Conservation (phyloP, 805 yeast species). For the Hanseniaspora guilliermondii region DNA sequence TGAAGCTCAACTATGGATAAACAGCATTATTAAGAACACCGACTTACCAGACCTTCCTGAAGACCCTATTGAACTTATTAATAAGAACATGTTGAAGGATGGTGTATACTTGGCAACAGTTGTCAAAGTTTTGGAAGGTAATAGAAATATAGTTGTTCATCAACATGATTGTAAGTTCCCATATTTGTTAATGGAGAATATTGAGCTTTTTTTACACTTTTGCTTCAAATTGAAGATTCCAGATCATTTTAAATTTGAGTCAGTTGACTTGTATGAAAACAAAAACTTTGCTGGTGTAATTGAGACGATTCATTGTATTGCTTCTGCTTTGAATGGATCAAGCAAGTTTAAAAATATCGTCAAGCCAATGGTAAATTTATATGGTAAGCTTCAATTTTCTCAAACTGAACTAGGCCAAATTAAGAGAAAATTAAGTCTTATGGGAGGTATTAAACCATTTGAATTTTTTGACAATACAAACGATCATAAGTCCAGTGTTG, state of each 20-base stretch:
- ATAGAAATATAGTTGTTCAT: constrained; percentile 40
- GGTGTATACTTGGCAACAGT: constrained; percentile 79
- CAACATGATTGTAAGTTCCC: constrained; percentile 54
- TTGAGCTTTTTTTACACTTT: constrained; percentile 65
- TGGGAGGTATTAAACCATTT: constrained; percentile 71
- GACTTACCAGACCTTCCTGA: constrained; percentile 22
- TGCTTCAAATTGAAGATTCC: constrained; percentile 65
- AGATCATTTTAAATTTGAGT: constrained; percentile 75
- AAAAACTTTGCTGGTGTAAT: constrained; percentile 88
- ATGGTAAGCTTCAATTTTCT: constrained; percentile 46
- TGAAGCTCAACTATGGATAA: constrained; percentile 76
- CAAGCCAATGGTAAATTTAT: constrained; percentile 50
- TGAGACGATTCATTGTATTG: constrained; percentile 81
- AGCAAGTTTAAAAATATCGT: constrained; percentile 37
- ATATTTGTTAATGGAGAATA: constrained; percentile 86
- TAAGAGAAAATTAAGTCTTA: constrained; percentile 33
- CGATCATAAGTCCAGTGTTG: constrained; percentile 21
- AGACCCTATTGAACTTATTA: constrained; percentile 35
- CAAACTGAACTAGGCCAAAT: constrained; percentile 59
- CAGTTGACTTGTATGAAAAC: constrained; percentile 84
- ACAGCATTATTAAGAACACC: constrained; percentile 43
- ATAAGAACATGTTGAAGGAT: constrained; percentile 55
- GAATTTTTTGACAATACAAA: constrained; percentile 38
- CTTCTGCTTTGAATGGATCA: constrained; percentile 48
- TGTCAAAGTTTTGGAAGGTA: constrained; percentile 59